Evolutionary conservation across 179 eudicot genomes (phyloP).

Genomic region (Beta lomatogona): DNA sequence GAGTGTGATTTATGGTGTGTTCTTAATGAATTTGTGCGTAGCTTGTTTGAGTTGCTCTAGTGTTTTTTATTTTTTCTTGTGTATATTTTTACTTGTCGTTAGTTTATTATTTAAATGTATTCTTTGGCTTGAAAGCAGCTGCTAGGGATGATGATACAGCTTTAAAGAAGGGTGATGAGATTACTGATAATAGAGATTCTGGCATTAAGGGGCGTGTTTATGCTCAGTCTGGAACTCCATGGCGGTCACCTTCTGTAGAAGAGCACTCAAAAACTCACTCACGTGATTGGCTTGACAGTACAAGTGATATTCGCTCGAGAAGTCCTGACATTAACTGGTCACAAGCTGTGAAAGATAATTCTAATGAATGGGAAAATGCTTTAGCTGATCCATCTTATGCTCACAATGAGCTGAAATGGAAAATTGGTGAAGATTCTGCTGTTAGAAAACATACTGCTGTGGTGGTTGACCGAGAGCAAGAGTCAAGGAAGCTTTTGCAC

Average conservation of each 20-base stretch:
- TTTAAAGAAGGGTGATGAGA: conserved; percentile 48
- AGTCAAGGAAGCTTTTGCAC: conserved; percentile 47
- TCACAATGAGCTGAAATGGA: conserved; percentile 52
- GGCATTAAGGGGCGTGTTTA: conserved; percentile 43
- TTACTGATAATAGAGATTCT: conserved; percentile 38
- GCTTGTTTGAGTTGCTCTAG: background rate
- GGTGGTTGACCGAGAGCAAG: conserved; percentile 54
- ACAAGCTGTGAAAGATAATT: conserved; percentile 49
- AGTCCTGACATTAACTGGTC: conserved; percentile 49
- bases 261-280: conserved; percentile 40
- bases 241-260: conserved; percentile 53
- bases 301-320: conserved; percentile 42
- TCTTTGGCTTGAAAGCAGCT: conserved; percentile 38
- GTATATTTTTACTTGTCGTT: background rate
- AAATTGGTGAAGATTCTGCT: conserved; percentile 43
- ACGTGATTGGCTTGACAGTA: conserved; percentile 49
- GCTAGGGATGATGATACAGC: conserved; percentile 41
- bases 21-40: background rate
- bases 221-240: conserved; percentile 46
- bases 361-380: conserved; percentile 36
- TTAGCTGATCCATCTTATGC: conserved; percentile 37
- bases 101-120: conserved; percentile 2
- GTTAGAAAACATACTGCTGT: conserved; percentile 53
- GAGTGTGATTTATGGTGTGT: background rate
- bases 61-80: too few species aligned